Conservation (phyloP, 306 rosid species). For the Begonia fuchsioides region DNA sequence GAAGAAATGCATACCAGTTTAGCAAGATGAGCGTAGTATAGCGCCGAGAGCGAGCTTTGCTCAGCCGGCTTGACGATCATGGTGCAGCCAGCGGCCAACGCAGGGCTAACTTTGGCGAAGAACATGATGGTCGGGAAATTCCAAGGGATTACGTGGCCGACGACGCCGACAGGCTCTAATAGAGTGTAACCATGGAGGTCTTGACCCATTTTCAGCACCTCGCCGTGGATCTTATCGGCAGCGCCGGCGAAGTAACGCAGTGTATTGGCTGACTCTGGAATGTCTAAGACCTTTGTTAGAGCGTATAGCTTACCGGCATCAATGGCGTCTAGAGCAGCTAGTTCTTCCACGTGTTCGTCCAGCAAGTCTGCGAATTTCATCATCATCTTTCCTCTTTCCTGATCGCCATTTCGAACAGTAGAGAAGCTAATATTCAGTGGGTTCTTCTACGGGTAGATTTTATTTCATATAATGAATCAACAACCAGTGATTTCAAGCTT, state of each 20-base stretch:
- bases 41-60: conserved; percentile 81
- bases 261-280: conserved; percentile 25
- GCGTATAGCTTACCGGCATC: conserved; percentile 51
- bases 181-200: conserved; percentile 57
- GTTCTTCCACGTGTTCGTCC: conserved; percentile 40
- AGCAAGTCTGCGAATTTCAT: conserved; percentile 55
- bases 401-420: conserved; percentile 1
- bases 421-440: no score
- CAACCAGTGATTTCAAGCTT: no score
- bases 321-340: conserved; percentile 55
- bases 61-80: conserved; percentile 79
- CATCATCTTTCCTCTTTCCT: conserved; percentile 57
- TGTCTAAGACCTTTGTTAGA: conserved; percentile 23
- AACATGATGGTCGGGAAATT: conserved; percentile 53
- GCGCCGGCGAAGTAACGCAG: conserved; percentile 81
- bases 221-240: conserved; percentile 79
- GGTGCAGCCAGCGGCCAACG: conserved; percentile 88
- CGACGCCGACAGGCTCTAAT: conserved; percentile 69
- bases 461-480: no score
- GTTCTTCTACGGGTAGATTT: no score
- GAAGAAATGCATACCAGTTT: conserved; percentile 26
- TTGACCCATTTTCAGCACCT: conserved; percentile 34
- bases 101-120: conserved; percentile 39
- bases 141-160: conserved; percentile 88
- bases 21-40: conserved; percentile 64